phyloP scores from a whole-genome alignment of 225 moss, liverwort and hornwort genomes.

The Climacium dendroides region DNA sequence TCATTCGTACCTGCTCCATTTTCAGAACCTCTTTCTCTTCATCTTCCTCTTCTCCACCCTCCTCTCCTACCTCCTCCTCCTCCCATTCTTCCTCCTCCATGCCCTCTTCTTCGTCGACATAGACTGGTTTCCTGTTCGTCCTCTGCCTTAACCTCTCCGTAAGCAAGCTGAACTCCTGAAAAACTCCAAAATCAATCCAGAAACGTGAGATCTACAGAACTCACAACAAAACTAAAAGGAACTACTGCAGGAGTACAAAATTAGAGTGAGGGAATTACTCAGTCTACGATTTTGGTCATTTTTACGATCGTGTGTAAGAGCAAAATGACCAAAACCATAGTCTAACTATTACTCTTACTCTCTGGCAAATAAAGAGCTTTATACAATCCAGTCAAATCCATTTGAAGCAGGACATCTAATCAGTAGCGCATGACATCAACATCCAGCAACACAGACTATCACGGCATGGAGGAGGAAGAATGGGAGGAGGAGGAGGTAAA shows the following conservation, averaged over 20 bases:
- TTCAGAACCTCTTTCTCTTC: conserved; percentile 83
- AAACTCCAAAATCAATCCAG: neutral
- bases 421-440: neutral
- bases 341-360: neutral
- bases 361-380: neutral
- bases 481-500: too few species aligned
- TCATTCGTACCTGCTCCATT: conserved; percentile 75
- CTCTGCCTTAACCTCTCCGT: conserved; percentile 45
- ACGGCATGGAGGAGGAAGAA: too few species aligned
- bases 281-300: neutral
- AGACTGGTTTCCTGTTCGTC: conserved; percentile 39
- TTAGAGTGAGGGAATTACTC: neutral
- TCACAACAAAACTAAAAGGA: neutral
- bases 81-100: conserved; percentile 88
- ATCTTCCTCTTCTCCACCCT: conserved; percentile 62
- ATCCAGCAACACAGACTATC: neutral
- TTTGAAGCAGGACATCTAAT: neutral
- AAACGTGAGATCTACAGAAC: neutral
- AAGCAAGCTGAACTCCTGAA: conserved; percentile 36
- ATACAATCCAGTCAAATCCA: neutral
- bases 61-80: conserved; percentile 39
- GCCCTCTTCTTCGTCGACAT: conserved; percentile 50
- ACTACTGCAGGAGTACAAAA: neutral
- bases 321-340: neutral
- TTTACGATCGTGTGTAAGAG: neutral